phyloP scores from a whole-genome alignment of 192 early-diverging fungal genomes.

The Coemansia sp. region DNA sequence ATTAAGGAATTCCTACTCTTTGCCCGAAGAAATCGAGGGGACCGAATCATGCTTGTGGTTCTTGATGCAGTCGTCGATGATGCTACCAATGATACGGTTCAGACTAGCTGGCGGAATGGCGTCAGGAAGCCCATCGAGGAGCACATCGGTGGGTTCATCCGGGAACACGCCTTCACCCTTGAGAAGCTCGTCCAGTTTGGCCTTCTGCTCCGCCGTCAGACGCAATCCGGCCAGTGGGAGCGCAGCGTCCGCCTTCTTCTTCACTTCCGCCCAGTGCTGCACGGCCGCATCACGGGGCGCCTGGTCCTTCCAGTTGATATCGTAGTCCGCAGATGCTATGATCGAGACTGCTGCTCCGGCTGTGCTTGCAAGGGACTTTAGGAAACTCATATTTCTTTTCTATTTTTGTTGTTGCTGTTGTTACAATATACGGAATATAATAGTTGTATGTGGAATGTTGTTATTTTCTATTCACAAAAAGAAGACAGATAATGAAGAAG shows the following conservation, averaged over 20 bases:
- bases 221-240: slow-evolving; percentile 40
- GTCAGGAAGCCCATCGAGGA: slow-evolving; percentile 28
- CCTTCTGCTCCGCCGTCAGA: slow-evolving; percentile 40
- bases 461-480: too few relatives aligned
- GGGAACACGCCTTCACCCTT: slow-evolving; percentile 34
- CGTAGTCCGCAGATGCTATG: slow-evolving; percentile 29
- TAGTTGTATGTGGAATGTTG: not conserved
- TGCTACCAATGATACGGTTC: slow-evolving; percentile 38
- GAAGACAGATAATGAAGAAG: too few relatives aligned
- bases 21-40: slow-evolving; percentile 10
- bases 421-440: not conserved
- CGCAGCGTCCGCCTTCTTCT: slow-evolving; percentile 38
- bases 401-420: not conserved
- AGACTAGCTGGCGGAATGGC: slow-evolving; percentile 49
- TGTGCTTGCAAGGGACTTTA: slow-evolving; percentile 18
- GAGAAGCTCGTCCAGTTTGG: slow-evolving; percentile 32
- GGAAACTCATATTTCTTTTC: slow-evolving; percentile 20
- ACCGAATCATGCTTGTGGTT: slow-evolving; percentile 36
- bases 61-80: slow-evolving; percentile 43
- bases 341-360: slow-evolving; percentile 28
- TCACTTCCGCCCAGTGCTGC: slow-evolving; percentile 36
- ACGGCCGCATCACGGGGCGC: slow-evolving; percentile 27
- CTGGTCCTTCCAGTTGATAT: slow-evolving; percentile 40
- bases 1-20: not conserved
- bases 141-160: slow-evolving; percentile 26